phyloP scores from a whole-genome alignment of 345 rosid genomes.

The Mangifera indica region DNA sequence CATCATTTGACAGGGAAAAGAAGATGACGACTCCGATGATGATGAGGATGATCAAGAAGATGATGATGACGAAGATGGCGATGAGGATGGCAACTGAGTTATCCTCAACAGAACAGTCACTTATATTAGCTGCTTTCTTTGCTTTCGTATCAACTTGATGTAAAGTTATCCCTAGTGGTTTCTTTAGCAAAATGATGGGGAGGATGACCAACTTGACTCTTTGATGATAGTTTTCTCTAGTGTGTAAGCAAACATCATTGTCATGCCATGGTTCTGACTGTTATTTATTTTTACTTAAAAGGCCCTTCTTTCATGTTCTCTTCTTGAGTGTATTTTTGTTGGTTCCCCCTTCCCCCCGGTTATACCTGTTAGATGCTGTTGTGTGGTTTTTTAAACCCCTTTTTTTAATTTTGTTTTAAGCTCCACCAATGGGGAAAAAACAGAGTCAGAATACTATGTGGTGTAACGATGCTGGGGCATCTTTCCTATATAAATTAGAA shows the following conservation, averaged over 20 bases:
- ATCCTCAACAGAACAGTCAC: not conserved
- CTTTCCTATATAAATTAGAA: not conserved
- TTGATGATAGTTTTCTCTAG: conserved; percentile 19
- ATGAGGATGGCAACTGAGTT: conserved; percentile 32
- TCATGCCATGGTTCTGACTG: conserved; percentile 14
- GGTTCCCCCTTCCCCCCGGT: conserved; percentile 21
- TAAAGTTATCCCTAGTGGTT: conserved; percentile 38
- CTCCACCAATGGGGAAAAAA: not conserved
- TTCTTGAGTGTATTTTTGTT: conserved; percentile 9
- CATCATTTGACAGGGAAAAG: conserved; percentile 44
- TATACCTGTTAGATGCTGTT: conserved; percentile 17
- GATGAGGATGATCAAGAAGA: conserved; percentile 47
- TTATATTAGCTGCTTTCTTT: conserved; percentile 14
- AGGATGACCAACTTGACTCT: conserved; percentile 26
- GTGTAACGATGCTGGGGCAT: conserved; percentile 11
- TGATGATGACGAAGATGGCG: conserved; percentile 31
- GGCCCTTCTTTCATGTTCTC: conserved; percentile 17
- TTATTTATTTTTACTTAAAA: conserved; percentile 1
- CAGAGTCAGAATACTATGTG: conserved; percentile 9
- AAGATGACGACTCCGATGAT: conserved; percentile 49
- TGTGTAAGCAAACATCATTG: conserved; percentile 22
- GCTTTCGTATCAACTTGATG: conserved; percentile 26
- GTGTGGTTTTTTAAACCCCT: not conserved
- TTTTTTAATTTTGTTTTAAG: too few relatives aligned
- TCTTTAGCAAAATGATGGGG: conserved; percentile 27